Conservation (phyloP, 192 early-diverging fungal species). For the Coemansia sp. region DNA sequence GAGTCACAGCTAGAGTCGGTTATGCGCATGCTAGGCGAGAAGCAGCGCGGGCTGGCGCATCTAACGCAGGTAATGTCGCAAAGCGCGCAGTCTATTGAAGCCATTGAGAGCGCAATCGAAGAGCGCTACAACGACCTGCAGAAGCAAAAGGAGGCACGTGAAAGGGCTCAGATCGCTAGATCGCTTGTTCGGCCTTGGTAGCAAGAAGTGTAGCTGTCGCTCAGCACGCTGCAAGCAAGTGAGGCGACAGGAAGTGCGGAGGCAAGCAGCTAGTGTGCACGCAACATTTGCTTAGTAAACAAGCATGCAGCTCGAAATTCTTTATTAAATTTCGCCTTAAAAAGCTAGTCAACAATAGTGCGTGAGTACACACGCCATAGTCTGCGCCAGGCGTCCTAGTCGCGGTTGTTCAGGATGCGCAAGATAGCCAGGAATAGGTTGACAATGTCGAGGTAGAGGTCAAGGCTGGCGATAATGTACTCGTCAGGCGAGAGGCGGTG, state of each 20-base stretch:
- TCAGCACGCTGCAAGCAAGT: too few species aligned
- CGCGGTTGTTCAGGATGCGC: conserved; percentile 55
- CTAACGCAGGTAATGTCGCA: conserved; percentile 64
- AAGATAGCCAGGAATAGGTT: conserved; percentile 73
- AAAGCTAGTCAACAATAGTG: too few species aligned
- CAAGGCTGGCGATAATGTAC: conserved; percentile 60
- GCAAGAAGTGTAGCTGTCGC: too few species aligned
- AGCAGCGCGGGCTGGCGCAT: conserved; percentile 64
- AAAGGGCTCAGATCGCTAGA: conserved; percentile 29
- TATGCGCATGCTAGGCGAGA: conserved; percentile 52
- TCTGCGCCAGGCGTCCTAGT: too few species aligned
- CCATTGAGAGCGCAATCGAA: conserved; percentile 33
- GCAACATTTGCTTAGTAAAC: background rate
- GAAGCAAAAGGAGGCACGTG: conserved; percentile 39
- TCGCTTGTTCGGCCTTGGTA: conserved; percentile 37
- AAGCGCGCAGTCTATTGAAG: conserved; percentile 53
- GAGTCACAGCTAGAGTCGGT: conserved; percentile 52
- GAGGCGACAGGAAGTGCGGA: too few species aligned
- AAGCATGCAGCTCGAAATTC: too few species aligned
- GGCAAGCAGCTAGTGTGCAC: too few species aligned
- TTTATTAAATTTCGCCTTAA: too few species aligned
- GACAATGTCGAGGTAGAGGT: conserved; percentile 71
- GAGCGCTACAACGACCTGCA: conserved; percentile 32
- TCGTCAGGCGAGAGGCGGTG: conserved; percentile 68
- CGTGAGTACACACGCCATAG: too few species aligned